Base-by-base conservation (phyloP, 2,329 filamentous ascomycete species). In the Colletotrichum zoysiae region DNA sequence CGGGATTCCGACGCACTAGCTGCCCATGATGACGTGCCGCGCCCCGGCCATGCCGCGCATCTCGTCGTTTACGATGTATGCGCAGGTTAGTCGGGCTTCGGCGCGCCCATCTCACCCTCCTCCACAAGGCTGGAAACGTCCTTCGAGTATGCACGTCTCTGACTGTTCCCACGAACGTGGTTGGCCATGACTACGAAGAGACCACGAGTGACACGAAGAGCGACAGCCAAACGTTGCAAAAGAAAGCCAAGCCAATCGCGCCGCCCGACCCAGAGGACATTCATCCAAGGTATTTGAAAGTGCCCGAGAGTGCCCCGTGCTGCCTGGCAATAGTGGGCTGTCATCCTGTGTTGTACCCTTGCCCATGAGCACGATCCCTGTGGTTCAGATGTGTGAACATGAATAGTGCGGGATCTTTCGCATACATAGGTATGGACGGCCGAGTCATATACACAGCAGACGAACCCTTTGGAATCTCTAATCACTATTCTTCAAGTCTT, bases 1-100 rank as follows among this genome's bases (percentile, higher is more conserved):
- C 65, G 69, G 69, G 26, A 64, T 64, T 71, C 69, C 69, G 65
- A 69, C 48, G 60, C 69, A 20, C 50, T 35, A 55, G 46, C 59
- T 53, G 57, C 65, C 26, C 26, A n/a, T 26, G n/a, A 71, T 71
- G 53, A 69, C 69, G 69, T 69, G 65, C 46, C 38, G 35, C 14
- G 30, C 55, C 26, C 67, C 51, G 53, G 50, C 26, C 20, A 30
- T 61, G 23, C 4, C 33, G 48, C 26, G n/a, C 48, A 53, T 42
- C 55, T 53, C 30, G 55, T 70, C 67, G 55, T 59, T 44, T 60
- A 58, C 35, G 16, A 11, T 46, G 44, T 11, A 46, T 46, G 44
- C 44, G 44, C 46, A 48, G 44, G 38, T 9, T 11, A 23, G 46
- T 60, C 18, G 5, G 35, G n/a, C 26, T n/a, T 38, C 58, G 42